Evolutionary conservation across 345 rosid genomes (phyloP), one percentile per base, ranked within the genome.

Genomic region (Eucalyptus regnans): DNA sequence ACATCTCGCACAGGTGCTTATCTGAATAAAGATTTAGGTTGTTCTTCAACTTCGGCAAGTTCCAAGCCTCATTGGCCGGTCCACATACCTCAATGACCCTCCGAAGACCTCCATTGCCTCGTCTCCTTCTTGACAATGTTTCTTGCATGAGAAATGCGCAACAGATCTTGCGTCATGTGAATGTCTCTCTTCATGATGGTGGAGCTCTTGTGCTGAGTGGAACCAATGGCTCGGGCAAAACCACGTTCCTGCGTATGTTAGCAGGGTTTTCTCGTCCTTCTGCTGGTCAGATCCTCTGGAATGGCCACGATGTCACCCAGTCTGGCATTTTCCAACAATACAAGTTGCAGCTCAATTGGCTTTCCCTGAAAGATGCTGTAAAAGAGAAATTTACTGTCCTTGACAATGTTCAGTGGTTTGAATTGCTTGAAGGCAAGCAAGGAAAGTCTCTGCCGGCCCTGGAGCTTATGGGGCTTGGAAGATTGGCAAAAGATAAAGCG

Each of bases 111-210:
- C 98, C 95, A 25, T 91, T 91, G 71, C 98, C 98, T 87, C 93
- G 96, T 56, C 93, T 96, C 41, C 93, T 97, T 86, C 98, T 97
- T 13, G 94, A 95, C 89, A 96, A 96, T 89, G 98, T 97, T 66
- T 96, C 99, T 3, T 97, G 99, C 92, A 97, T 96, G 99, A 95
- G 99, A 94, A 97, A 96, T 89, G 98, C 96, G 1, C 98, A 95
- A 62, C 98, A 96, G 90, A 95, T 97, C 86, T 88, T 97, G 90
- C 92, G 95, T 8, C 96, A 97, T 50, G 96, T 95, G 37, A 97
- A 96, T 60, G 94, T 95, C 29, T 94, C 98, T 2, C 48, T 97
- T 52, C 95, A 95, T 79, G 99, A 96, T 58, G 99, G 99, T 16
- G 96, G 99, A 25, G 96, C 99, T 9, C 95, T 97, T 56, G 92